These are phyloP conservation scores for Coemansia sp. DNA, from an alignment of 192 early-diverging fungal genomes.

Conservation along the genomic window DNA sequence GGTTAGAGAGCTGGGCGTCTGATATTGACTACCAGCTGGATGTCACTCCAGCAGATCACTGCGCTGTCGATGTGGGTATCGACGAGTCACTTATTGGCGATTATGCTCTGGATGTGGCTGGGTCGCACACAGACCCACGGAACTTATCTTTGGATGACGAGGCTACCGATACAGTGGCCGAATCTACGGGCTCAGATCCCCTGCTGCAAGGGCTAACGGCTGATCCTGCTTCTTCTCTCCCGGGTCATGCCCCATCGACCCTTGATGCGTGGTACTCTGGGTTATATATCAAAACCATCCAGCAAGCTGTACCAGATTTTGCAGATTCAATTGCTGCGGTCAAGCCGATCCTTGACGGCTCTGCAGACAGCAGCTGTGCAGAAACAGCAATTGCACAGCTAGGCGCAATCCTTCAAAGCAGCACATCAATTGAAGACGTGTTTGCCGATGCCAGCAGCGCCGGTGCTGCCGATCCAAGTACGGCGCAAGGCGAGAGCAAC, in stretches of 20 bases:
- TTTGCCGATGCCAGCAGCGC: slow-evolving; percentile 17
- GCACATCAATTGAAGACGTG: slow-evolving; percentile 19
- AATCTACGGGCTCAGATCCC: neutral
- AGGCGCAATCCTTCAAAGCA: slow-evolving; percentile 6
- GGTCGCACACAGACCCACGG: neutral
- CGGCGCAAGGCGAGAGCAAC: too few species aligned
- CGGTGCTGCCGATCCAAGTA: too few species aligned
- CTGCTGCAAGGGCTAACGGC: neutral
- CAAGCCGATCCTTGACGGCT: neutral
- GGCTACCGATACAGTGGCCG: neutral
- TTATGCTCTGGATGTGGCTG: neutral
- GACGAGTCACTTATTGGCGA: slow-evolving; percentile 10
- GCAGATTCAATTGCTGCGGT: neutral
- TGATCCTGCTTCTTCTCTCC: neutral
- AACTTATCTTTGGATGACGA: neutral
- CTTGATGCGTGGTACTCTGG: slow-evolving; percentile 31
- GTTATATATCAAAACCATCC: slow-evolving; percentile 19
- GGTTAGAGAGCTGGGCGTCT: slow-evolving; percentile 37
- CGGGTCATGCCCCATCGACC: neutral
- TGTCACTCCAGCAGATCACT: slow-evolving; percentile 3
- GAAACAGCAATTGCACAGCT: slow-evolving; percentile 1
- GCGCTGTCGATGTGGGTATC: slow-evolving; percentile 21
- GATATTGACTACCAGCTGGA: slow-evolving; percentile 1
- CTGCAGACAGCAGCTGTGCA: neutral
- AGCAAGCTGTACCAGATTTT: slow-evolving; percentile 2